Evolutionary conservation across 2,329 filamentous ascomycete species (phyloP).

Genomic region (Exophiala sp.): DNA sequence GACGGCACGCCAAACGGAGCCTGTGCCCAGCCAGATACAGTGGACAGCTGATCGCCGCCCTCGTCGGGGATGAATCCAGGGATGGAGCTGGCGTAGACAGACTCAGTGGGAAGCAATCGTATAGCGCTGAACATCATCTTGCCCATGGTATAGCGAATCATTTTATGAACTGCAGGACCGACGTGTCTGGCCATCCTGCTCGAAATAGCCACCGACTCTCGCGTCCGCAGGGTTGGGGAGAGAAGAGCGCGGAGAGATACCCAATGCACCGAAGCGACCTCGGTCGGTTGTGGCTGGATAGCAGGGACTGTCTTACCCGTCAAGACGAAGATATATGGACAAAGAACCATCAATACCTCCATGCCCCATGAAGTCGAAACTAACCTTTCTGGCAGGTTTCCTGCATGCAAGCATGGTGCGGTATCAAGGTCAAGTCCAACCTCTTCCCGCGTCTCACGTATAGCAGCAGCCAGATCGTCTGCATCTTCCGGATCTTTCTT

Average conservation of each 20-base stretch:
- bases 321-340: constrained; percentile 64
- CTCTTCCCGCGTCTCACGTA: constrained; percentile 64
- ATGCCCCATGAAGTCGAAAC: constrained; percentile 66
- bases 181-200: constrained; percentile 58
- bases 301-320: constrained; percentile 55
- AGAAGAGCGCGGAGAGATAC: constrained; percentile 61
- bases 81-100: constrained; percentile 54
- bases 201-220: constrained; percentile 62
- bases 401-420: constrained; percentile 48
- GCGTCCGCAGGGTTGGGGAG: constrained; percentile 57
- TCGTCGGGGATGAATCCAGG: constrained; percentile 47
- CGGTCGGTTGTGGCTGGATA: constrained; percentile 62
- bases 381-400: constrained; percentile 63
- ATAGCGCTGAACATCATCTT: constrained; percentile 68
- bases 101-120: constrained; percentile 59
- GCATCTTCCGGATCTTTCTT: constrained; percentile 63
- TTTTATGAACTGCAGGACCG: constrained; percentile 52
- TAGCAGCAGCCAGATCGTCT: constrained; percentile 59
- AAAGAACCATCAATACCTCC: constrained; percentile 64
- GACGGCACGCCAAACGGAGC: constrained; percentile 22
- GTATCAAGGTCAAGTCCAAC: constrained; percentile 59
- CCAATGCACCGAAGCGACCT: constrained; percentile 68
- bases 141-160: constrained; percentile 57
- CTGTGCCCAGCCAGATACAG: constrained; percentile 26
- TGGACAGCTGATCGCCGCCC: constrained; percentile 22